Conservation (phyloP, 768 basidiomycete species). For the Lentinula guzmanii region DNA sequence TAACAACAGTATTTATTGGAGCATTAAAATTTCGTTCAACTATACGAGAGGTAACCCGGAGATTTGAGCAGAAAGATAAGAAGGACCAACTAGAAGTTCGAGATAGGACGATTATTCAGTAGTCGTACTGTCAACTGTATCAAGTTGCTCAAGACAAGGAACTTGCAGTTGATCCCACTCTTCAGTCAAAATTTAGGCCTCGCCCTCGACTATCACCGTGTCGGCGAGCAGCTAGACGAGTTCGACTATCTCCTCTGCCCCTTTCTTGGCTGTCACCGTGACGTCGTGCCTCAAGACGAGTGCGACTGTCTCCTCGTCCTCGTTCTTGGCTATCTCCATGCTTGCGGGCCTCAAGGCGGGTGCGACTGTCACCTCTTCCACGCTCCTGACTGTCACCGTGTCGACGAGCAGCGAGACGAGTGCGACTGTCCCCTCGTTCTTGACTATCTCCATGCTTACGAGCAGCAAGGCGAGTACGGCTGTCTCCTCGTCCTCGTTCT, state of each 20-base stretch:
- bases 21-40: too few species aligned
- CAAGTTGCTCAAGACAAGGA: too few species aligned
- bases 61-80: too few species aligned
- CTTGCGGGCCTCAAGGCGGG: not conserved
- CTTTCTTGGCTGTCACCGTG: not conserved
- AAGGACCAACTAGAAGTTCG: too few species aligned
- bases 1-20: too few species aligned
- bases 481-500: too few species aligned
- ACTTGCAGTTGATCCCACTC: too few species aligned
- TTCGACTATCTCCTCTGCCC: not conserved
- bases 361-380: not conserved
- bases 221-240: not conserved
- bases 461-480: too few species aligned
- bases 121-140: too few species aligned
- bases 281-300: not conserved
- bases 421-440: not conserved
- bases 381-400: not conserved
- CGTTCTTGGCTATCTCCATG: not conserved
- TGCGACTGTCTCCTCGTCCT: not conserved
- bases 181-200: not conserved
- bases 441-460: too few species aligned
- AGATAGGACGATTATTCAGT: too few species aligned
- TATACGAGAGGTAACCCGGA: too few species aligned
- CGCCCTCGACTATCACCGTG: constrained; percentile 2
- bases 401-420: not conserved